phyloP scores from a whole-genome alignment of 148 eudicot genomes.

The Nepenthes gracilis region DNA sequence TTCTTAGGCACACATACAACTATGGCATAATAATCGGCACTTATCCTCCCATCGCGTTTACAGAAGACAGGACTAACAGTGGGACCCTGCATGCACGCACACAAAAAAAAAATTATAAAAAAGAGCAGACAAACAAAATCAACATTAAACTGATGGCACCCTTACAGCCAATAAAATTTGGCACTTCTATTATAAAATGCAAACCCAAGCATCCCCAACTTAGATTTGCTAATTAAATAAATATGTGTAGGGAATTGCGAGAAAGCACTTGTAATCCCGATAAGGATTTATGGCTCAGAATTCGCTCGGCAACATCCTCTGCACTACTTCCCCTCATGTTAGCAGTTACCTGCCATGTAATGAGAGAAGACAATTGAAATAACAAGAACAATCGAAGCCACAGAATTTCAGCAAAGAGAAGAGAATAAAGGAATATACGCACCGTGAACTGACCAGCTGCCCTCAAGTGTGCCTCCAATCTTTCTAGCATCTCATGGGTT shows the following conservation, averaged over 20 bases:
- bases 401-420: not conserved
- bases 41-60: slow-evolving; percentile 50
- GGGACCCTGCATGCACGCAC: slow-evolving; percentile 57
- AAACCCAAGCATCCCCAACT: not conserved
- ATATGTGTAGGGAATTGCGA: not conserved
- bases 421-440: slow-evolving; percentile 6
- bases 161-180: not conserved
- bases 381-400: not conserved
- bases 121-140: not conserved
- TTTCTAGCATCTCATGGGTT: slow-evolving; percentile 86
- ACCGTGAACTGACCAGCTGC: slow-evolving; percentile 81
- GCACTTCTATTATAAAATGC: not conserved
- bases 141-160: not conserved
- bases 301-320: slow-evolving; percentile 78
- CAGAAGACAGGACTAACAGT: slow-evolving; percentile 77
- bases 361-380: slow-evolving; percentile 9
- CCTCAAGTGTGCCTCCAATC: slow-evolving; percentile 90
- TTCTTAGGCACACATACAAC: slow-evolving; percentile 89
- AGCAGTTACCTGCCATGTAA: slow-evolving; percentile 55
- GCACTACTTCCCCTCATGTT: slow-evolving; percentile 94
- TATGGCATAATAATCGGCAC: slow-evolving; percentile 66
- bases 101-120: not conserved
- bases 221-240: too few relatives aligned
- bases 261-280: slow-evolving; percentile 70
- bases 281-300: slow-evolving; percentile 65